Evolutionary conservation across 441 rosid genomes (phyloP).

Genomic region (Erodium moschatum): DNA sequence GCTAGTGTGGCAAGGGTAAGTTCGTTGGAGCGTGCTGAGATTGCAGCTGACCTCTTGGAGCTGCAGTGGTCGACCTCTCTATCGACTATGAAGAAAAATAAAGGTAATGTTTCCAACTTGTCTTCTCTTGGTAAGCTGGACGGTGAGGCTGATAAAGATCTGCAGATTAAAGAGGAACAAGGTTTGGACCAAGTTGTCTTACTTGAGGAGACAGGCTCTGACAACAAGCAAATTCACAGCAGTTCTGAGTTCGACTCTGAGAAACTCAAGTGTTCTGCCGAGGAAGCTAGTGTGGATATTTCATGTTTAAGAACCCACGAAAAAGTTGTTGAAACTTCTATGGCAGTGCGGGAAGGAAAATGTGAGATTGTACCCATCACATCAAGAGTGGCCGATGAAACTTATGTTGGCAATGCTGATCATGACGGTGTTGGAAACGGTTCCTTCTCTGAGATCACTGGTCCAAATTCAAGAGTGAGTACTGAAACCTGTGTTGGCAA

Average conservation of each 20-base stretch:
- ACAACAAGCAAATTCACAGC: slow-evolving; percentile 20
- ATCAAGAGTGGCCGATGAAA: slow-evolving; percentile 26
- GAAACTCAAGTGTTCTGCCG: slow-evolving; percentile 23
- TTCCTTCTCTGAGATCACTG: slow-evolving; percentile 15
- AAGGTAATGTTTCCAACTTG: slow-evolving; percentile 30
- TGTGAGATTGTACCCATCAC: slow-evolving; percentile 27
- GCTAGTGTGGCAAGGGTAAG: slow-evolving; percentile 28
- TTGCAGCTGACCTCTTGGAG: slow-evolving; percentile 83
- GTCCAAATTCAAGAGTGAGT: slow-evolving; percentile 19
- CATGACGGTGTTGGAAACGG: slow-evolving; percentile 18
- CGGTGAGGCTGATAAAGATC: slow-evolving; percentile 18
- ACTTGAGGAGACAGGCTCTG: slow-evolving; percentile 23
- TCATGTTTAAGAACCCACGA: slow-evolving; percentile 23
- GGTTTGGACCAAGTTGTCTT: slow-evolving; percentile 15
- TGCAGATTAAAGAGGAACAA: slow-evolving; percentile 20
- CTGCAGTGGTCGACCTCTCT: slow-evolving; percentile 82
- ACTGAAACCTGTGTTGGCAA: not conserved
- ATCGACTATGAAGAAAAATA: slow-evolving; percentile 31
- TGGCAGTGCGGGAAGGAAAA: slow-evolving; percentile 26
- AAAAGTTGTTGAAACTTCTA: slow-evolving; percentile 25
- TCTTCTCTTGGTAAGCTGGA: slow-evolving; percentile 17
- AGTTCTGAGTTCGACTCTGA: slow-evolving; percentile 19
- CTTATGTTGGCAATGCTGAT: slow-evolving; percentile 17
- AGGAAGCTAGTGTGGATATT: slow-evolving; percentile 26
- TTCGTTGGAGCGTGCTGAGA: slow-evolving; percentile 72